A percentile compares a stretch with the other conserved stretches of the same genome.
Evolutionary conservation across 2,329 filamentous ascomycete genomes (phyloP).

Genomic region (Xylariaceae sp.): DNA sequence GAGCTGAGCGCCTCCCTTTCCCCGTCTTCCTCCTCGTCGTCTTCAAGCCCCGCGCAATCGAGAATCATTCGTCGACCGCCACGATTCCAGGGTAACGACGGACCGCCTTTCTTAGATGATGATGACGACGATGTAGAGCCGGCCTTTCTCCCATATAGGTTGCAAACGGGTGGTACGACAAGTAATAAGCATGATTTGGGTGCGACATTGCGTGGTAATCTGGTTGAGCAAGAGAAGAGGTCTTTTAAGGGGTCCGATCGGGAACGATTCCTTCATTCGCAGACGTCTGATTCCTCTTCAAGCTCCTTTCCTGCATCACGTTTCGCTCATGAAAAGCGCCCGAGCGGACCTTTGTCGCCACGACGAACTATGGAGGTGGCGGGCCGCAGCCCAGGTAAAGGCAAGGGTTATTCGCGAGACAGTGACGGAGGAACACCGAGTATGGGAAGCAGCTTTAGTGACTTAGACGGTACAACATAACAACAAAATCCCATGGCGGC

Average conservation of each 20-base stretch:
- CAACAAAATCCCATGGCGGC: conserved; percentile 3
- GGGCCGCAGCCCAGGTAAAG: conserved; percentile 49
- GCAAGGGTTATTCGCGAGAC: conserved; percentile 49
- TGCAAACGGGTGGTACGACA: conserved; percentile 24
- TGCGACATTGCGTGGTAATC: conserved; percentile 48
- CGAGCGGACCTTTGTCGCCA: conserved; percentile 49
- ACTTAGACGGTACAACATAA: conserved; percentile 61
- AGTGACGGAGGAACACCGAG: conserved; percentile 67
- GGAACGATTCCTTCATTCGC: conserved; percentile 41
- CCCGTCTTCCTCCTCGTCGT: conserved; percentile 32
- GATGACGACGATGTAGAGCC: conserved; percentile 55
- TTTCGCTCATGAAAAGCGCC: conserved; percentile 32
- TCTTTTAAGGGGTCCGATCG: conserved; percentile 29
- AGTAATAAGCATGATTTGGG: conserved; percentile 41
- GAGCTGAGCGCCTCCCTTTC: conserved; percentile 35
- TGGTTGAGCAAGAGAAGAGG: conserved; percentile 33
- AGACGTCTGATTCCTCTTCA: conserved; percentile 59
- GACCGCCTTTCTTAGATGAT: conserved; percentile 36
- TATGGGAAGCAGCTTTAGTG: conserved; percentile 82
- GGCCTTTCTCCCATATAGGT: conserved; percentile 48
- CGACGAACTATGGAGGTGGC: conserved; percentile 55
- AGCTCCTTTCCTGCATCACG: conserved; percentile 42
- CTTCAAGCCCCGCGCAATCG: conserved; percentile 51
- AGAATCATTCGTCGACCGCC: conserved; percentile 57
- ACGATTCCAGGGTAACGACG: conserved; percentile 41